Conservation (phyloP, 2,329 filamentous ascomycete species). For the Gremmenia infestans region DNA sequence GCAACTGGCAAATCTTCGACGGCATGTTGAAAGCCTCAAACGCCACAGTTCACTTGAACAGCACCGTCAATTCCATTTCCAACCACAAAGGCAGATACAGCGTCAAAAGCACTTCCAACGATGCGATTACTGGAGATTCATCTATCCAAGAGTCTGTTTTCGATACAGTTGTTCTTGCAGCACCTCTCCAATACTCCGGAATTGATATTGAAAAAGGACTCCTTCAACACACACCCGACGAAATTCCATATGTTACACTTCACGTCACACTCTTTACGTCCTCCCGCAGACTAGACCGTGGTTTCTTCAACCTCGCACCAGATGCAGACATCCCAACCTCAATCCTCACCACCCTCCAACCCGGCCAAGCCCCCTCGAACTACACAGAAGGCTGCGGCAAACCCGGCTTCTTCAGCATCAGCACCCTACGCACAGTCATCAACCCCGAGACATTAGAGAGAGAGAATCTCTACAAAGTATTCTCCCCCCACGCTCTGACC, state of each 20-base stretch:
- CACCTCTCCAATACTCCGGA: slow-evolving; percentile 74
- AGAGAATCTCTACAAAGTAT: slow-evolving; percentile 63
- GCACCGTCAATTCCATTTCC: slow-evolving; percentile 57
- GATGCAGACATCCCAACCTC: slow-evolving; percentile 60
- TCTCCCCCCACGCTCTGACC: slow-evolving; percentile 51
- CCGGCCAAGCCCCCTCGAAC: slow-evolving; percentile 41
- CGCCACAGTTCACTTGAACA: slow-evolving; percentile 60
- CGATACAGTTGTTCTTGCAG: slow-evolving; percentile 78
- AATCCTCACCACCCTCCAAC: slow-evolving; percentile 76
- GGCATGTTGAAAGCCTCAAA: slow-evolving; percentile 65
- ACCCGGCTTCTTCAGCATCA: slow-evolving; percentile 81
- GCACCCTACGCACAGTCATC: slow-evolving; percentile 58
- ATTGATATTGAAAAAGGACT: slow-evolving; percentile 61
- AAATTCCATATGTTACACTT: slow-evolving; percentile 79
- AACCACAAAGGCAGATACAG: slow-evolving; percentile 46
- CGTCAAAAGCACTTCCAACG: slow-evolving; percentile 32
- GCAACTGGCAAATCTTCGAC: slow-evolving; percentile 95
- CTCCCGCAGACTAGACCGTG: slow-evolving; percentile 63
- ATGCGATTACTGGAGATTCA: slow-evolving; percentile 3
- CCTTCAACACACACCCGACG: slow-evolving; percentile 64
- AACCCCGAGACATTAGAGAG: slow-evolving; percentile 52
- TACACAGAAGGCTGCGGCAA: slow-evolving; percentile 60
- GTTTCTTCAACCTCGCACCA: slow-evolving; percentile 64
- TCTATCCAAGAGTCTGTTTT: slow-evolving; percentile 41
- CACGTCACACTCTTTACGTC: slow-evolving; percentile 89